Base-by-base conservation (phyloP, 805 yeast genomes). In the Ogataea trehalophila region DNA sequence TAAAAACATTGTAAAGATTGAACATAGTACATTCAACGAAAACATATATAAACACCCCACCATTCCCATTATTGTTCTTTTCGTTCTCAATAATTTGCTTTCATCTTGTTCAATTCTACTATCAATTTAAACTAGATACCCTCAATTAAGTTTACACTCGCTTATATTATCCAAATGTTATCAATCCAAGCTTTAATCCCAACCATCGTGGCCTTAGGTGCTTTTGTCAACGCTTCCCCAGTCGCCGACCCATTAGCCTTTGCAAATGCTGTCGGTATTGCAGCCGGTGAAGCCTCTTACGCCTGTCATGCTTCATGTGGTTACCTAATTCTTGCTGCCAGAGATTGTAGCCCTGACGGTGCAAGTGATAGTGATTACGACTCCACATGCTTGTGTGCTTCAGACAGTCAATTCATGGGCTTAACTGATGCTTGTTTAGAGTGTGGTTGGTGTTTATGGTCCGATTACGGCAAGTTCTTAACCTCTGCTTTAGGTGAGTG, bases 371-470 rank as follows among this genome's bases (percentile, higher is more conserved):
- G 67, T 29, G 68, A 69, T 31, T 66, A 60, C 54, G 63, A 63
- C 51, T 35, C 48, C 29, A 43, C 53, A 11, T 66, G 71, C 56
- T 54, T 68, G 20, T 68, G 73, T 65, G 38, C 53, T 13, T 40
- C 47, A 0, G 69, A 43, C 23, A 46, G 67, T 26, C 33, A 45
- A 2, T 68, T 68, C 59, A 20, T 55, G 47, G 14, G 36, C 17
- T 51, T 56, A 20, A 61, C 66, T 49, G 47, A 50, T 7, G 48
- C 51, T 11, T 69, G 73, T 59, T 58, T 69, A 55, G 64, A 54
- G 34, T 69, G 73, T 65, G 72, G 71, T 39, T 67, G 72, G 69
- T 65, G 69, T 41, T 51, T 68, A 52, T 68, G 71, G 71, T 48
- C 49, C 42, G 65, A 67, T 53, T 68, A 68, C 50, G 66, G 69